Conservation (phyloP, 805 yeast species). For the Candida montana region DNA sequence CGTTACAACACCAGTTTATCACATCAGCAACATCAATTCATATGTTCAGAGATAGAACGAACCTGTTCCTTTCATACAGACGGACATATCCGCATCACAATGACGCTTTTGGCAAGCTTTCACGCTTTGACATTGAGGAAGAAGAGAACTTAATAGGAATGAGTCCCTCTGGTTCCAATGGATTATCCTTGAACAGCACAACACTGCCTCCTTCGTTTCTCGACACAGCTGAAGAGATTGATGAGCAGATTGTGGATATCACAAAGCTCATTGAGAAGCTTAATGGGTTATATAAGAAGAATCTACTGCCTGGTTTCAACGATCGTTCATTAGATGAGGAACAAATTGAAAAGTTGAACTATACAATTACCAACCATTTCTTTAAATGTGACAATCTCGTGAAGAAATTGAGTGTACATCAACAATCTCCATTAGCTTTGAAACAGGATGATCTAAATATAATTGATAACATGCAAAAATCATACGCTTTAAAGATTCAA, state of each 20-base stretch:
- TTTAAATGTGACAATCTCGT: conserved; percentile 76
- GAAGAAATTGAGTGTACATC: conserved; percentile 49
- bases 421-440: conserved; percentile 26
- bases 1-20: too few relatives aligned
- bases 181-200: conserved; percentile 48
- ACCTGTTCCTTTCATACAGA: conserved; percentile 80
- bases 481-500: conserved; percentile 82
- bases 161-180: conserved; percentile 17
- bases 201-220: conserved; percentile 74
- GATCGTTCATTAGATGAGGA: conserved; percentile 74
- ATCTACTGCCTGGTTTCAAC: conserved; percentile 80
- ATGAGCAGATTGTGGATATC: conserved; percentile 50
- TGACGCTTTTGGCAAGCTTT: conserved; percentile 11
- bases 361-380: conserved; percentile 65
- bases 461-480: conserved; percentile 75
- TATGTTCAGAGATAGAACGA: conserved; percentile 95
- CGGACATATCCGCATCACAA: conserved; percentile 75
- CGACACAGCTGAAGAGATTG: conserved; percentile 68
- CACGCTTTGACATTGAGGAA: conserved; percentile 25
- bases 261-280: conserved; percentile 52
- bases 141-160: conserved; percentile 28
- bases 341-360: conserved; percentile 74
- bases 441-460: conserved; percentile 50
- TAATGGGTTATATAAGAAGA: conserved; percentile 68
- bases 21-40: too few relatives aligned